Conservation (phyloP, 129 eudicot genomes). For the Scalesia atractyloides region DNA sequence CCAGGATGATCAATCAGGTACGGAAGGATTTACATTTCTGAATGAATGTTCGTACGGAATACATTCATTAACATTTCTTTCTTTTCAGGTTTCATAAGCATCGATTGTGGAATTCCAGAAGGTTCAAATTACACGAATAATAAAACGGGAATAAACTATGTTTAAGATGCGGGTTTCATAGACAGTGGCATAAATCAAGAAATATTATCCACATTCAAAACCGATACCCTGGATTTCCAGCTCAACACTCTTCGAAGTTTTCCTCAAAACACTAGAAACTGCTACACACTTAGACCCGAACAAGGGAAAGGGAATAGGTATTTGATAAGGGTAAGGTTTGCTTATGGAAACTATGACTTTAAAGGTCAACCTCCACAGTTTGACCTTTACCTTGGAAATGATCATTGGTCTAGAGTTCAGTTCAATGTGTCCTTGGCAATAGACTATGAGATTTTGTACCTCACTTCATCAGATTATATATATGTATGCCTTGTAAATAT, state of each 20-base stretch:
- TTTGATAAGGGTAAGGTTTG: constrained; percentile 40
- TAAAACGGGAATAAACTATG: constrained; percentile 24
- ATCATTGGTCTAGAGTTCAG: constrained; percentile 37
- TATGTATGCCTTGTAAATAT: constrained; percentile 46
- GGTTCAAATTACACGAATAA: constrained; percentile 27
- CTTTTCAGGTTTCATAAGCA: constrained; percentile 48
- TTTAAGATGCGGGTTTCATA: constrained; percentile 34
- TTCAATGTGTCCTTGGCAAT: not conserved
- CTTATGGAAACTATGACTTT: constrained; percentile 52
- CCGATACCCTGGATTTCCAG: not conserved
- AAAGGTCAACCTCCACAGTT: constrained; percentile 33
- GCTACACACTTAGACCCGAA: constrained; percentile 45
- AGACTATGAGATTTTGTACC: constrained; percentile 43
- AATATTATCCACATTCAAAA: constrained; percentile 13
- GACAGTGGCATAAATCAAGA: constrained; percentile 29
- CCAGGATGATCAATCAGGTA: constrained; percentile 20
- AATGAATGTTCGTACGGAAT: too few species aligned
- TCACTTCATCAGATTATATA: constrained; percentile 31
- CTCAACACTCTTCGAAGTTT: constrained; percentile 47
- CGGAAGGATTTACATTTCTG: too few species aligned
- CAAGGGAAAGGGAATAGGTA: constrained; percentile 37
- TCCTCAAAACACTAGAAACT: constrained; percentile 44
- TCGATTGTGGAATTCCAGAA: constrained; percentile 50
- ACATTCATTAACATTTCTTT: not conserved
- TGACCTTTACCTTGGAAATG: constrained; percentile 50